A percentile compares a stretch with the other conserved stretches of the same genome.
Evolutionary conservation across 75 land plant species (phyloP).

Genomic region (Isoetes taiwanensis): DNA sequence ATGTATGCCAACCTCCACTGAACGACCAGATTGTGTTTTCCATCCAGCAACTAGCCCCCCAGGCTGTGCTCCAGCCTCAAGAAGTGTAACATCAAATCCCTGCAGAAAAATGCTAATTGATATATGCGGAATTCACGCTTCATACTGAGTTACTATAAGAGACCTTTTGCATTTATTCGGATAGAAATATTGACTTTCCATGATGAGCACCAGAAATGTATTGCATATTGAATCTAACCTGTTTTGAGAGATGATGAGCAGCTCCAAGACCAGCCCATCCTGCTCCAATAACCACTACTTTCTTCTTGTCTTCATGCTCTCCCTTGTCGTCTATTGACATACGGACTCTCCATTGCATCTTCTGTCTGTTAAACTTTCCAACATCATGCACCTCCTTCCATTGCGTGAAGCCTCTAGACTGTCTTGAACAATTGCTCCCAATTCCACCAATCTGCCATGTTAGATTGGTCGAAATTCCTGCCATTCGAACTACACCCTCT

Average conservation of each 20-base stretch:
- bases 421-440: too few relatives aligned
- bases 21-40: constrained; percentile 36
- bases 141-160: too few relatives aligned
- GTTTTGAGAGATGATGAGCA: constrained; percentile 77
- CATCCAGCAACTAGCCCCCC: constrained; percentile 45
- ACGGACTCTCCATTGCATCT: neutral
- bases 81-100: constrained; percentile 76
- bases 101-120: constrained; percentile 8
- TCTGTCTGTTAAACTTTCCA: too few relatives aligned
- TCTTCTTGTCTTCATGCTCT: constrained; percentile 18
- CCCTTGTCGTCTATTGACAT: neutral
- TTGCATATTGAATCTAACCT: too few relatives aligned
- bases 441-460: too few relatives aligned
- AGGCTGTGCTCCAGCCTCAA: constrained; percentile 45
- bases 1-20: constrained; percentile 54
- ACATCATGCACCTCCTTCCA: too few relatives aligned
- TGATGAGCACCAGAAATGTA: too few relatives aligned
- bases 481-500: too few relatives aligned
- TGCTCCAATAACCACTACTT: constrained; percentile 75
- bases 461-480: too few relatives aligned
- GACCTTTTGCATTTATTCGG: too few relatives aligned
- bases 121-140: neutral
- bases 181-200: too few relatives aligned
- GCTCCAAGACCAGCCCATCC: constrained; percentile 93
- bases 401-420: too few relatives aligned